Base-by-base conservation (phyloP, 2,329 filamentous ascomycete genomes). In the Ophiostoma perfectum region DNA sequence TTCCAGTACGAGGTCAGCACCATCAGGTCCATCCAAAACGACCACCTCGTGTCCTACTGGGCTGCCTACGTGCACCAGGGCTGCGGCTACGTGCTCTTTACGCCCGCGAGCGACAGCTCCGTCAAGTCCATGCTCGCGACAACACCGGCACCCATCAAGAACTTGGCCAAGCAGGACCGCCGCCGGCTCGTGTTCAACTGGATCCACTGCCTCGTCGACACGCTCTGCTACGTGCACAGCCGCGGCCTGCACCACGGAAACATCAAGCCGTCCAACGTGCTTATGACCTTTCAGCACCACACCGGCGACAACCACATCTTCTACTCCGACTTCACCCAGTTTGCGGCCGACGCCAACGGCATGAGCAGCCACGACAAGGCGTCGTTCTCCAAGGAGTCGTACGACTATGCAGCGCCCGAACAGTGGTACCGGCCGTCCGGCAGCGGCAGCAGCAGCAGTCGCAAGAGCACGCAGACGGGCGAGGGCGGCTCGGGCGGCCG, bases 351-450 rank as follows among this genome's bases (percentile, higher is more conserved):
- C 71, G 81, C 73, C 70, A 79, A 73, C 70, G 80, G 12, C 69
- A 39, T 14, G 39, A 4, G 75, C 78, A 55, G 64, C 66, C 39
- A 63, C n/a, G 81, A 82, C 69, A 79, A 78, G 72, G 75, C 75
- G 2, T 80, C 78, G 2, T 87, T 89, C 71, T 87, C 90, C 72
- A 87, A 87, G 70, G 90, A 92, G 74, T 81, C 81, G 8, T 92
- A 92, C 76, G 87, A 91, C 73, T 92, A 92, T 74, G 85, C 86
- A 0, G 88, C 90, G 0, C 90, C 90, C 0, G 90, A 93, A 74
- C 82, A 85, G 68, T 85, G 84, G 80, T 81, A 79, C 74, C 81
- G 78, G 52, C 79, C 79, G 36, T 73, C 77, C n/a, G 47, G 18
- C 45, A 73, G 77, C 67, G 76, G 77, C 45, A 80, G 80, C 70